A percentile compares a stretch with the other conserved stretches of the same genome.
These are phyloP conservation scores for Colletotrichum coccodes DNA, from an alignment of 2,329 filamentous ascomycete species.

Conservation along the genomic window DNA sequence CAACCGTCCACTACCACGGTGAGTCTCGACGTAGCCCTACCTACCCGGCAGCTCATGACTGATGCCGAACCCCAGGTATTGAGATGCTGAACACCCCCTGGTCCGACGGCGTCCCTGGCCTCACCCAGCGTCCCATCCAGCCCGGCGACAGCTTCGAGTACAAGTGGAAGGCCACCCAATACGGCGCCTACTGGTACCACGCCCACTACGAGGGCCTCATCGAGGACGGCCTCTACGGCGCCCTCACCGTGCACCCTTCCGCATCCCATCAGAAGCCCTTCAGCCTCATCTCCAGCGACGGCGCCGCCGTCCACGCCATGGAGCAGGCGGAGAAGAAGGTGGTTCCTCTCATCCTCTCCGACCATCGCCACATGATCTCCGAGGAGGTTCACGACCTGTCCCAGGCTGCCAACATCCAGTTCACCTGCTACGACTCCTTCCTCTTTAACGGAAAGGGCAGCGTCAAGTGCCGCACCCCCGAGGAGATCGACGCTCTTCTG, in stretches of 20 bases:
- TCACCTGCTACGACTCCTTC: conserved; percentile 68
- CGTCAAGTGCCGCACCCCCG: conserved; percentile 59
- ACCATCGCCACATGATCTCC: conserved; percentile 66
- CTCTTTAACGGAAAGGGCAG: conserved; percentile 71
- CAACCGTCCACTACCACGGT: conserved; percentile 63
- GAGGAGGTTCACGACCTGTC: conserved; percentile 56
- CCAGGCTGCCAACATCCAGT: conserved; percentile 55
- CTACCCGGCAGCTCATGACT: background rate
- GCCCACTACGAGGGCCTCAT: conserved; percentile 65
- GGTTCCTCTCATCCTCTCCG: conserved; percentile 62
- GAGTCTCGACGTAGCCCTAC: conserved; percentile 2
- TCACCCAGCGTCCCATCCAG: conserved; percentile 63
- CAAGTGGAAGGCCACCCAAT: conserved; percentile 63
- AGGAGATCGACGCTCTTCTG: conserved; percentile 52
- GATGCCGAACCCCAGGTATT: conserved; percentile 40
- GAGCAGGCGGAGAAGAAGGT: conserved; percentile 57
- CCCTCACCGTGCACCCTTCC: conserved; percentile 60
- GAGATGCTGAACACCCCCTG: conserved; percentile 56
- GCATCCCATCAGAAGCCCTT: conserved; percentile 54
- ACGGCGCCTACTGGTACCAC: conserved; percentile 72
- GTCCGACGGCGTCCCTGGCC: conserved; percentile 69
- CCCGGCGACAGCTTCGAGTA: conserved; percentile 61
- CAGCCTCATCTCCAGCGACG: conserved; percentile 55
- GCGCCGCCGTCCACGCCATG: conserved; percentile 47
- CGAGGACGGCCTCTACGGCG: conserved; percentile 68